Evolutionary conservation across 1,284 basidiomycete species (phyloP).

Genomic region (Sporisorium reilianum): DNA sequence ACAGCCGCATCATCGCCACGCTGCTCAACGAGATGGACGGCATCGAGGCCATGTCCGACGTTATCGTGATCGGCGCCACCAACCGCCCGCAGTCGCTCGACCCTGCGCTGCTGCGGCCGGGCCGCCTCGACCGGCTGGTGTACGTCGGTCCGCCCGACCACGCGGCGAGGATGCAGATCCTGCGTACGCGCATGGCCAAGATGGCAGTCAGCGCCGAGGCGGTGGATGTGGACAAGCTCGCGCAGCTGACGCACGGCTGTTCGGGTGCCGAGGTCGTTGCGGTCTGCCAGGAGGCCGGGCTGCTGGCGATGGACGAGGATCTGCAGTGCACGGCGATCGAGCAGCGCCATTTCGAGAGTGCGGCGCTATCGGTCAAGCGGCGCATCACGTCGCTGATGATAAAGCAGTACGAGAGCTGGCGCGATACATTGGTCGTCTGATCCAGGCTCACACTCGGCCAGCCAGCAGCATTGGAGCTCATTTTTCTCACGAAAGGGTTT

Average conservation of each 20-base stretch:
- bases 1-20: conserved; percentile 90
- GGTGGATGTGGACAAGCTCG: conserved; percentile 79
- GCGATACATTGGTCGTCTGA: conserved; percentile 51
- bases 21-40: conserved; percentile 97
- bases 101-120: conserved; percentile 92
- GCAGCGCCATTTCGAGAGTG: conserved; percentile 79
- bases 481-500: neutral
- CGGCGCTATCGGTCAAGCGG: conserved; percentile 79
- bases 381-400: conserved; percentile 86
- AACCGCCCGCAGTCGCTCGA: conserved; percentile 95
- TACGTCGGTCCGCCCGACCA: conserved; percentile 93
- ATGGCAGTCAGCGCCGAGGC: conserved; percentile 82
- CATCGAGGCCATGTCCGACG: conserved; percentile 89
- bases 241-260: conserved; percentile 81
- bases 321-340: conserved; percentile 83
- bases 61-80: conserved; percentile 94
- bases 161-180: conserved; percentile 83
- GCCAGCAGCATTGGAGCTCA: too few relatives aligned
- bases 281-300: conserved; percentile 94
- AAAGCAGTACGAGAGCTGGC: conserved; percentile 52
- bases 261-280: conserved; percentile 94
- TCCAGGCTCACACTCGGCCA: neutral
- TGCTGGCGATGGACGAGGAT: conserved; percentile 87
- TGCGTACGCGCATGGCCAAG: conserved; percentile 79
- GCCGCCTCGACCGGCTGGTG: conserved; percentile 91